These are phyloP conservation scores for Beta corolliflora DNA, from an alignment of 179 eudicot species.

Conservation along the genomic window DNA sequence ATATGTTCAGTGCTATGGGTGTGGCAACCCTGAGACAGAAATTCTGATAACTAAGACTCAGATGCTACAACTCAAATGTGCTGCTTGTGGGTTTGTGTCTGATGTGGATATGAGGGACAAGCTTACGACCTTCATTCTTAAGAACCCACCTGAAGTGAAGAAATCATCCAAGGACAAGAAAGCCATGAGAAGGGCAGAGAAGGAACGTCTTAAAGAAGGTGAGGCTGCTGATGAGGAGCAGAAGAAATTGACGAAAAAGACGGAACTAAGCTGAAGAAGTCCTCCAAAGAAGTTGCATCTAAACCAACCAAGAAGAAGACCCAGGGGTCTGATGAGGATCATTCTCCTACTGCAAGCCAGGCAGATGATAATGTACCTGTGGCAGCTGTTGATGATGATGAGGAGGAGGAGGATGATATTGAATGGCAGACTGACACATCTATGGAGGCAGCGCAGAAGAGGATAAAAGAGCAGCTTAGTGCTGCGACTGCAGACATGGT, in stretches of 20 bases:
- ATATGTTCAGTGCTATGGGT: constrained; percentile 78
- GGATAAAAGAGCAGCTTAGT: constrained; percentile 75
- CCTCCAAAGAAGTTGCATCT: constrained; percentile 47
- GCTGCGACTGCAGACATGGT: constrained; percentile 85
- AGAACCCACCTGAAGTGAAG: constrained; percentile 78
- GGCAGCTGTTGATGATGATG: constrained; percentile 25
- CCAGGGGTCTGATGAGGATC: constrained; percentile 71
- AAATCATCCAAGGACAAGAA: constrained; percentile 74
- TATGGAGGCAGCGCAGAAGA: constrained; percentile 59
- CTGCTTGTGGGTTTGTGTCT: constrained; percentile 75
- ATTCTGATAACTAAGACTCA: constrained; percentile 62
- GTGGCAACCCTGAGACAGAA: constrained; percentile 82
- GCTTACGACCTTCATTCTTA: constrained; percentile 73
- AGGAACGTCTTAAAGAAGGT: constrained; percentile 80
- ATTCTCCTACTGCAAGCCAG: constrained; percentile 57
- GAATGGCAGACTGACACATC: constrained; percentile 90
- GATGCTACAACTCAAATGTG: constrained; percentile 67
- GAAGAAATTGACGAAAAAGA: constrained; percentile 66
- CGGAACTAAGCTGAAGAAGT: constrained; percentile 50
- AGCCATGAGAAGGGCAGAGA: constrained; percentile 80
- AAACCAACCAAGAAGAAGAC: constrained; percentile 69
- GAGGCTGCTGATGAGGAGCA: constrained; percentile 79
- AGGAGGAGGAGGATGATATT: constrained; percentile 52
- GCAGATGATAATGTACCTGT: constrained; percentile 43
- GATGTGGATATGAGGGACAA: constrained; percentile 88